Conservation (phyloP, 441 rosid species). For the Pelargonium australe region DNA sequence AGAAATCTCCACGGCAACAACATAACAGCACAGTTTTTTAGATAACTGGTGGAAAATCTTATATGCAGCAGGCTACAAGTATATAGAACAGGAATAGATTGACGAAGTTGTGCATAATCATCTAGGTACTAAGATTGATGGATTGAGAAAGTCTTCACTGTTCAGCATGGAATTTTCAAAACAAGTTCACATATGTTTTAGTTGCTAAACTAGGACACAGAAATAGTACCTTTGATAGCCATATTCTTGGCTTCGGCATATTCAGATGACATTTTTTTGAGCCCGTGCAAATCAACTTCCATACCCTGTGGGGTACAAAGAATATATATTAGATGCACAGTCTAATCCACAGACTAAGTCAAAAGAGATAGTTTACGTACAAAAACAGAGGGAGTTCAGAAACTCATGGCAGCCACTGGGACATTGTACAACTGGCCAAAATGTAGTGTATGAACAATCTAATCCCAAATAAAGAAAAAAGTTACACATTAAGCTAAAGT, state of each 20-base stretch:
- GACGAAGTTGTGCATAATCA: background rate
- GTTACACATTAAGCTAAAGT: background rate
- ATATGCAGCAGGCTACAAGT: background rate
- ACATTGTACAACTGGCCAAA: background rate
- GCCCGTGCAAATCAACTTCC: slow-evolving; percentile 39
- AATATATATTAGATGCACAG: background rate
- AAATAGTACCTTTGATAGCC: slow-evolving; percentile 48
- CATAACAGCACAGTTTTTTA: too few relatives aligned
- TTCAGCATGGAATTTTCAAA: background rate
- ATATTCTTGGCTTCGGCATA: slow-evolving; percentile 61
- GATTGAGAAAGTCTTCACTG: background rate
- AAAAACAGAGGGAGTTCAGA: background rate
- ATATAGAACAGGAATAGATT: background rate
- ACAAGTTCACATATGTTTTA: background rate
- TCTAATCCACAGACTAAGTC: background rate
- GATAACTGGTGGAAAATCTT: background rate
- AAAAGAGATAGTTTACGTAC: background rate
- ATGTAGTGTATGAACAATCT: background rate
- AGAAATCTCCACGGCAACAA: too few relatives aligned
- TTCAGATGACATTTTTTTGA: slow-evolving; percentile 43
- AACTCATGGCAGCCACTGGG: background rate
- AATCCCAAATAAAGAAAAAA: background rate
- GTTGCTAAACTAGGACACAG: background rate
- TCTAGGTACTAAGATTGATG: background rate
- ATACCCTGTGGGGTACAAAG: slow-evolving; percentile 35